Evolutionary conservation across 495 filamentous ascomycete species (phyloP), one percentile per base, ranked within the genome.

Genomic region (Penicillium turbatum): DNA sequence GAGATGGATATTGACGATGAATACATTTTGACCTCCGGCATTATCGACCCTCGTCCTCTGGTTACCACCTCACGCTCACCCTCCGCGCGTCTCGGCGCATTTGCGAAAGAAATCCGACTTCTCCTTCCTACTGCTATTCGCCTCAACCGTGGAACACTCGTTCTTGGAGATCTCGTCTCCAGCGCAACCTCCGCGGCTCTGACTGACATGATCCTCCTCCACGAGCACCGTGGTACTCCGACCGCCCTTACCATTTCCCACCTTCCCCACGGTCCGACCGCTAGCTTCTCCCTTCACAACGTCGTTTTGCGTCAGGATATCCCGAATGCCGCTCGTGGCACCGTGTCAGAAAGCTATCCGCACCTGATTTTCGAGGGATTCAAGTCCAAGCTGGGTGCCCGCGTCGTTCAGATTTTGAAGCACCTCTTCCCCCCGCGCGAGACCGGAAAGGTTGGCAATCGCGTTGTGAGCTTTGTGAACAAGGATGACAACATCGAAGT

Each of bases 291-390:
- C 2, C 76, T 99, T 10, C 91, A 97, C 70, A 97, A 99, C 59
- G 92, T 97, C 9, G 86, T 97, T 16, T 79, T 97, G 8, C 87
- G 93, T 30, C 87, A 90, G 51, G 95, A 97, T 72, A 92, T 99
- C 16, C 95, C 93, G 0, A 88, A 91, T 54, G 78, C 88, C 19
- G 80, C 88, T 24, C 80, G 88, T 47, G 93, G 93, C 29, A 99
- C 95, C 0, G 91, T 99, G 29, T 89, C 84, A 47, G 93, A 99
- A 74, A 86, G 82, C 42, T 99, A 97, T 61, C 93, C 93, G 0
- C 92, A 97, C 62, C 73, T 99, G 12, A 86, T 99, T 54, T 97
- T 99, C 56, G 93, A 99, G 63, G 89, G 89, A 10, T 99, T 99
- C 75, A 86, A 74, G 12, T 89, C 88, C 15, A 79, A 77, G 45